These are phyloP conservation scores for Sergeia podlipaevii DNA, from an alignment of 208 protist species.

Conservation along the genomic window DNA sequence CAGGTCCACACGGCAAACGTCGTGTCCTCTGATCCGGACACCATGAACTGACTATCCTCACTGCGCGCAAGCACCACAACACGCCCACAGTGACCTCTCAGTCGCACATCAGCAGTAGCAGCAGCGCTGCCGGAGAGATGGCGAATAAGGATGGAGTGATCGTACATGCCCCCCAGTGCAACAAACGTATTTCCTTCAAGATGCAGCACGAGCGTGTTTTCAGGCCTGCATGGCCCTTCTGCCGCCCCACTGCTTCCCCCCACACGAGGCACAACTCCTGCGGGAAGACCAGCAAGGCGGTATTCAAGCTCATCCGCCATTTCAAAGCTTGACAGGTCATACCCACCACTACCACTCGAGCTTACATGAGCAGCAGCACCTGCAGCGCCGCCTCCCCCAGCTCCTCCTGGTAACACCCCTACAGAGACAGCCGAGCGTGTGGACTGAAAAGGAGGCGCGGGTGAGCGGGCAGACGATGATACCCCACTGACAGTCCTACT, in stretches of 20 bases:
- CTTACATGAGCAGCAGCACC: background rate
- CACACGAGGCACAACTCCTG: slow-evolving; percentile 44
- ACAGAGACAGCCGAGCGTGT: slow-evolving; percentile 16
- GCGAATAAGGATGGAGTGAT: slow-evolving; percentile 75
- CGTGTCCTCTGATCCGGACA: slow-evolving; percentile 87
- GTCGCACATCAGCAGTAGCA: slow-evolving; percentile 36
- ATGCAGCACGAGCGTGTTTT: slow-evolving; percentile 57
- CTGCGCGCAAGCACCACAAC: slow-evolving; percentile 66
- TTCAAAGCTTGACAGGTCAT: slow-evolving; percentile 51
- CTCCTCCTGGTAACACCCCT: background rate
- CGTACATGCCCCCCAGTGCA: slow-evolving; percentile 75
- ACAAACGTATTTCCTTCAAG: slow-evolving; percentile 69
- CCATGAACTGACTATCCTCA: slow-evolving; percentile 71
- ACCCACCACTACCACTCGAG: slow-evolving; percentile 1
- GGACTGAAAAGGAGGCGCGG: background rate
- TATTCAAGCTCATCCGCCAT: slow-evolving; percentile 59
- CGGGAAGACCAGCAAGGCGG: slow-evolving; percentile 40
- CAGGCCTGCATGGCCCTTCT: slow-evolving; percentile 52
- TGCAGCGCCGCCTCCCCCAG: background rate
- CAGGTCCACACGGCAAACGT: slow-evolving; percentile 89
- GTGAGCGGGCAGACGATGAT: slow-evolving; percentile 16
- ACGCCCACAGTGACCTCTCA: slow-evolving; percentile 72
- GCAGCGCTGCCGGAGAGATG: slow-evolving; percentile 21
- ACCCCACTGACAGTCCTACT: background rate
- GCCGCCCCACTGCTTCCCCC: background rate